phyloP scores from a whole-genome alignment of 192 early-diverging fungal species.

The Geranomyces variabilis region DNA sequence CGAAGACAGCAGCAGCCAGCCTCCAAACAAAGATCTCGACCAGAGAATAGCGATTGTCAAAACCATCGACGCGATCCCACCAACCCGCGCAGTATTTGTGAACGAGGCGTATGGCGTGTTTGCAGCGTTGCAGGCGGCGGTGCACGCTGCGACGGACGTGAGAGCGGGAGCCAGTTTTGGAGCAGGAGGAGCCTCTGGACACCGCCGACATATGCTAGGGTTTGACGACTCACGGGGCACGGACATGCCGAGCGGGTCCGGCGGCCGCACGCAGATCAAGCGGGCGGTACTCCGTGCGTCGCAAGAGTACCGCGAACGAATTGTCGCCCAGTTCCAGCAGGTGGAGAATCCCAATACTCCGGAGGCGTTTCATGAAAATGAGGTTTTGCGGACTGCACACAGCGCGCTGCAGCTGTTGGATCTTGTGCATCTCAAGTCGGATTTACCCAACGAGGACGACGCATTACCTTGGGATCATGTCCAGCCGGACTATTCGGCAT shows the following conservation, averaged over 20 bases:
- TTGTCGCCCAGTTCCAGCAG: neutral
- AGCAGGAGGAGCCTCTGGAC: neutral
- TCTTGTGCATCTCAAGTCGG: slow-evolving; percentile 10
- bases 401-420: slow-evolving; percentile 19
- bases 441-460: neutral
- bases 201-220: neutral
- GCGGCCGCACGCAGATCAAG: slow-evolving; percentile 10
- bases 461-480: slow-evolving; percentile 17
- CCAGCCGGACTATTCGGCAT: slow-evolving; percentile 13
- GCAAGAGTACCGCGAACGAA: slow-evolving; percentile 9
- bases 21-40: neutral
- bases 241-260: neutral
- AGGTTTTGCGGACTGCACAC: slow-evolving; percentile 14
- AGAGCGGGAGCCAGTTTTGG: no score
- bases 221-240: neutral
- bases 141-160: neutral
- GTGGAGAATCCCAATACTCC: slow-evolving; percentile 2
- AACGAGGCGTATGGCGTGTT: slow-evolving; percentile 20
- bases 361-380: neutral
- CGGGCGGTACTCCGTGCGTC: neutral
- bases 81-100: slow-evolving; percentile 17
- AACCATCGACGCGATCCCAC: slow-evolving; percentile 11
- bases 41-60: slow-evolving; percentile 4
- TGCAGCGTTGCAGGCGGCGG: slow-evolving; percentile 18
- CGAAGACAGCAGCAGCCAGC: neutral